Base-by-base conservation (phyloP, 2,329 filamentous ascomycete genomes). In the Penicillium sp. region DNA sequence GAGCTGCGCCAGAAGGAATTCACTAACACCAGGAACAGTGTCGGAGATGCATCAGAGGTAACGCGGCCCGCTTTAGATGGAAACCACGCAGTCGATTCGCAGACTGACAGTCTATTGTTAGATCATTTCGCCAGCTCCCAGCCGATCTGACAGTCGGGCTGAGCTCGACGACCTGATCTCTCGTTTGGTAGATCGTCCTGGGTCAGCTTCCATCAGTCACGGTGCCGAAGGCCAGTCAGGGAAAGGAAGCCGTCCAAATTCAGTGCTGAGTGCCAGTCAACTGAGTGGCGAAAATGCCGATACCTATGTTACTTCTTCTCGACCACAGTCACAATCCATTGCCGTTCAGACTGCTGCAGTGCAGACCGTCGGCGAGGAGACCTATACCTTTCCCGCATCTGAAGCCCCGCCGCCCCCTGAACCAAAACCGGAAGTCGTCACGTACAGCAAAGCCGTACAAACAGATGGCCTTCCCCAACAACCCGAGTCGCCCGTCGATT, bases 391-490 rank as follows among this genome's bases (percentile, higher is more conserved):
- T 13, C 89, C 87, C 21, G 79, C 93, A 45, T 89, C 85, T 67
- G 90, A 95, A 65, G 86, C 21, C 79, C 84, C 39, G 80, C 84
- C 51, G 7, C 41, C 59, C 51, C 60, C 63, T 56, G 58, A 74
- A 48, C 62, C 67, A 36, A 75, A 71, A 54, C 71, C 71, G 50
- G 93, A 98, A 66, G 76, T 94, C 44, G 89, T 94, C 60, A 94
- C 89, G 37, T 98, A 98, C 74, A 97, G 87, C 75, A 97, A 96
- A 71, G 90, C 83, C 40, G 89, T 97, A 15, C 94, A 98, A 67
- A 96, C 93, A 11, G 81, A 84, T 57, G 81, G 84, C 48, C 86
- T 86, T 80, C 73, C 75, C 13, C 68, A 74, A 4, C 70, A 74
- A 41, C 70, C 77, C 18, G 70, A 75, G 21, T 72, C 75, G 20